These are phyloP conservation scores for Paraphaeosphaeria minitans DNA, from an alignment of 2,329 filamentous ascomycete species.

Conservation along the genomic window DNA sequence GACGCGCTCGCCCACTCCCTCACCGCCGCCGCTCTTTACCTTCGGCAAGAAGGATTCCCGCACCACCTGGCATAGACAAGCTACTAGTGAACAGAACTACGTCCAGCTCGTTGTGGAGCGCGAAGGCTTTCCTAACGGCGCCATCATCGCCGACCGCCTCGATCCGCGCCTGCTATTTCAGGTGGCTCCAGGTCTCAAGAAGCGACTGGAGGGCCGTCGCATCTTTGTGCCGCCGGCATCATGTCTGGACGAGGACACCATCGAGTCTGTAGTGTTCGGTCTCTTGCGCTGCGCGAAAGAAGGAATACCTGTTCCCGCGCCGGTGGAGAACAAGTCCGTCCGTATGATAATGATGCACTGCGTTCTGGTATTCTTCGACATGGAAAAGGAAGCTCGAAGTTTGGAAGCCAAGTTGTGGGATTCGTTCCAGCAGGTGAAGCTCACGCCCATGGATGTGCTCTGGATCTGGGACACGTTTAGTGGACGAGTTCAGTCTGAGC, in stretches of 20 bases:
- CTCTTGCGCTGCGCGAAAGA: constrained; percentile 9
- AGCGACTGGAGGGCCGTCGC: constrained; percentile 2
- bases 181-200: constrained; percentile 1
- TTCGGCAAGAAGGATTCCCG: not conserved
- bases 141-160: constrained; percentile 11
- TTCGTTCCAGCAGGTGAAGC: not conserved
- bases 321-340: not conserved
- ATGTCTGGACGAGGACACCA: constrained; percentile 10
- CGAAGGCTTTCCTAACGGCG: constrained; percentile 9
- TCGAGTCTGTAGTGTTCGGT: constrained; percentile 5
- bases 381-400: not conserved
- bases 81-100: not conserved
- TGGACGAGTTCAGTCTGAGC: not conserved
- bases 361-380: constrained; percentile 11
- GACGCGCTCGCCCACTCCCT: not conserved
- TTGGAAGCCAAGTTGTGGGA: constrained; percentile 5
- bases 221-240: constrained; percentile 3
- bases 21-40: constrained; percentile 6
- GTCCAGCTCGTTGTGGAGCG: constrained; percentile 13
- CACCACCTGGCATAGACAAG: constrained; percentile 7
- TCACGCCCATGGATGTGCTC: constrained; percentile 8
- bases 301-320: not conserved
- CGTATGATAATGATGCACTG: constrained; percentile 15
- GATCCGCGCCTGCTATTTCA: constrained; percentile 7
- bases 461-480: constrained; percentile 19